Conservation (phyloP, 129 eudicot genomes). For the Flaveria linearis region DNA sequence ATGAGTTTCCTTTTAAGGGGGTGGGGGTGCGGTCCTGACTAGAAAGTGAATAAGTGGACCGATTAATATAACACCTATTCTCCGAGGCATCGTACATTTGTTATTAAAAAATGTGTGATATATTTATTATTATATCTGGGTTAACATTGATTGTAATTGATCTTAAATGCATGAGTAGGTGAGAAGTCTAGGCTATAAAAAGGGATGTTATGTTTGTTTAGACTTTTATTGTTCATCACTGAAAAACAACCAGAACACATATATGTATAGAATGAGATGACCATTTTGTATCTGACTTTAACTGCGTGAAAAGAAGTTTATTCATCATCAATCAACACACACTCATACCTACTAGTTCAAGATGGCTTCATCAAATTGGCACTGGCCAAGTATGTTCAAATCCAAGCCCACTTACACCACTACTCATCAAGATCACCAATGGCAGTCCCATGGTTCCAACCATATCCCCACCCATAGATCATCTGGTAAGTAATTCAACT, state of each 20-base stretch:
- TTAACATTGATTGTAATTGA: slow-evolving; percentile 29
- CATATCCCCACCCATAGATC: slow-evolving; percentile 27
- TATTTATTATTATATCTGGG: not conserved
- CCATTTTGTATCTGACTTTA: slow-evolving; percentile 22
- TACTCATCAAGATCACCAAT: slow-evolving; percentile 53
- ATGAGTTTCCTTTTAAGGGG: too few species aligned
- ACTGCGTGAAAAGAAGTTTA: slow-evolving; percentile 19
- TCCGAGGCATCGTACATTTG: too few species aligned
- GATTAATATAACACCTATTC: too few species aligned
- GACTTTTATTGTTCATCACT: slow-evolving; percentile 39
- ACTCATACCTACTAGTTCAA: slow-evolving; percentile 23
- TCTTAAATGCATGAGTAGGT: slow-evolving; percentile 59
- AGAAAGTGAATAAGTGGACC: too few species aligned
- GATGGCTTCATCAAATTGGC: slow-evolving; percentile 90
- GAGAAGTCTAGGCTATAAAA: slow-evolving; percentile 61
- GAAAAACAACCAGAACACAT: slow-evolving; percentile 28
- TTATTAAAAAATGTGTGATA: too few species aligned
- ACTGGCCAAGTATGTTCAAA: slow-evolving; percentile 99
- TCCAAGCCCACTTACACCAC: slow-evolving; percentile 63
- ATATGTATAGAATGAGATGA: not conserved
- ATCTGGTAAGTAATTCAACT: slow-evolving; percentile 38
- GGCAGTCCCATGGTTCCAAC: slow-evolving; percentile 51
- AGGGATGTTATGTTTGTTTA: slow-evolving; percentile 37
- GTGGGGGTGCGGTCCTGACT: too few species aligned
- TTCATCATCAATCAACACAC: slow-evolving; percentile 17